These are phyloP conservation scores for Heritiera fomes DNA, from an alignment of 345 rosid species.

Conservation along the genomic window DNA sequence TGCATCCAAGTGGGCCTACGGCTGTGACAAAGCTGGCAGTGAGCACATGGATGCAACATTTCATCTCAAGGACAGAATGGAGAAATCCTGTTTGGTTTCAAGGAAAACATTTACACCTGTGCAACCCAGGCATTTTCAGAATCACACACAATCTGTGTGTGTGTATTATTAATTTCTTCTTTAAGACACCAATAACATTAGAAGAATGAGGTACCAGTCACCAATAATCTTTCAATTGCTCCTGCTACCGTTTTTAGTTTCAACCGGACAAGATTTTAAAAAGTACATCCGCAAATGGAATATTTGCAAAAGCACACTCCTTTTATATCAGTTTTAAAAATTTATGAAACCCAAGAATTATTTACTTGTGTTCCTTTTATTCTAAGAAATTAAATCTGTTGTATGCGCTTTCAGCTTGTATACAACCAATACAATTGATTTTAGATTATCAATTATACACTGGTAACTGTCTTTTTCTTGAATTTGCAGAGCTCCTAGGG, in stretches of 20 bases:
- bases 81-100: neutral
- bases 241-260: slow-evolving; percentile 4
- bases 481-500: slow-evolving; percentile 49
- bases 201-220: neutral
- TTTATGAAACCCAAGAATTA: neutral
- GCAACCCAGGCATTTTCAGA: neutral
- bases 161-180: neutral
- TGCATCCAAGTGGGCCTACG: neutral
- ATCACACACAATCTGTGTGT: neutral
- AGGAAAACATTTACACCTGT: neutral
- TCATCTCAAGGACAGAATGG: neutral
- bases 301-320: neutral
- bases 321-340: neutral
- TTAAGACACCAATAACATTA: neutral
- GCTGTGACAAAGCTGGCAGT: neutral
- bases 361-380: neutral
- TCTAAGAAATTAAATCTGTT: neutral
- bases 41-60: neutral
- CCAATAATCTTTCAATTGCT: neutral
- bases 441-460: neutral
- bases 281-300: neutral
- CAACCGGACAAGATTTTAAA: neutral
- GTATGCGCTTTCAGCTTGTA: neutral
- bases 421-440: neutral
- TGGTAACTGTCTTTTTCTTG: slow-evolving; percentile 1